These are phyloP conservation scores for Lepiota subincarnata DNA, from an alignment of 768 basidiomycete species.

Conservation along the genomic window DNA sequence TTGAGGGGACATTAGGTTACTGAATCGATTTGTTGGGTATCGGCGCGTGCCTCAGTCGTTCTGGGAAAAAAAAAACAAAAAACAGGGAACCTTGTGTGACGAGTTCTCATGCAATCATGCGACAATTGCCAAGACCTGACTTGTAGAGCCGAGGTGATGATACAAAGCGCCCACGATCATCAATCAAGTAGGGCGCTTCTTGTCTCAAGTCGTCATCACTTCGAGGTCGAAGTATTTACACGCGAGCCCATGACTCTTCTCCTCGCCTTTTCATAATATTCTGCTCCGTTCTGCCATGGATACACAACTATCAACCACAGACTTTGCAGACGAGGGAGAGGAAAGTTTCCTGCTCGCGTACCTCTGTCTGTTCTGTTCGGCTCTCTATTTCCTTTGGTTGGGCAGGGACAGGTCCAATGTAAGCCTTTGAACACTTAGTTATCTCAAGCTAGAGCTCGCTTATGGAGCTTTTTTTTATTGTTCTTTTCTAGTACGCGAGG, in stretches of 20 bases:
- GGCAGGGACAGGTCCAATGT: slow-evolving; percentile 8
- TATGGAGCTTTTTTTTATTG: too few species aligned
- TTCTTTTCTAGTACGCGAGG: not conserved
- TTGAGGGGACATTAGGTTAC: not conserved
- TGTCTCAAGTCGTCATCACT: not conserved
- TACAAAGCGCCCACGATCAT: too few species aligned
- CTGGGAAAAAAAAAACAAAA: too few species aligned
- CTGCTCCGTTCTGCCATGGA: not conserved
- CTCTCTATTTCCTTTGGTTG: slow-evolving; percentile 7
- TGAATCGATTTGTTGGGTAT: not conserved
- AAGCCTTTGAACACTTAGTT: not conserved
- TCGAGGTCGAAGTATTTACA: too few species aligned
- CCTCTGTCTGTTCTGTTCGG: not conserved
- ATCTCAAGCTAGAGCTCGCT: not conserved
- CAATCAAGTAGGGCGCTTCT: not conserved
- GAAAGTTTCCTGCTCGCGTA: slow-evolving; percentile 9
- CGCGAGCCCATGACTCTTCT: not conserved
- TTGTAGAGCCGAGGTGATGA: too few species aligned
- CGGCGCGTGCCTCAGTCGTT: too few species aligned
- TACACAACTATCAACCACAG: not conserved
- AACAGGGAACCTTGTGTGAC: too few species aligned
- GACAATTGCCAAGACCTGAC: too few species aligned
- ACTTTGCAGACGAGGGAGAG: not conserved
- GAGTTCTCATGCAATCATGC: too few species aligned
- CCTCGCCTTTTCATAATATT: not conserved